A percentile compares a stretch with the other conserved stretches of the same genome.
Conservation (phyloP, 805 yeast species). For the Pichia californica region DNA sequence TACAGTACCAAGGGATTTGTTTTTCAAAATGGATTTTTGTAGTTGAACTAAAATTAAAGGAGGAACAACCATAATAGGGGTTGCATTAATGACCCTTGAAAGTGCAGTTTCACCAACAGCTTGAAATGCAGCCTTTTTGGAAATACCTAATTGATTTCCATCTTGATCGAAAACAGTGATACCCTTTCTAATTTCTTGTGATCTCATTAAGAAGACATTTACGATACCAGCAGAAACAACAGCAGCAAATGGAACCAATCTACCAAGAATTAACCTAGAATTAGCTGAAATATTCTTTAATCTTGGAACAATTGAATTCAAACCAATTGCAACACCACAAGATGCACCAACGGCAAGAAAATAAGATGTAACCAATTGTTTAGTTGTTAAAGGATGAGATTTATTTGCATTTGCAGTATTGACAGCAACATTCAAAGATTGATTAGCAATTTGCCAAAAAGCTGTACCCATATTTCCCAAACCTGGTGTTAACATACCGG, state of each 20-base stretch:
- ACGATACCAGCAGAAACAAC: slow-evolving; percentile 96
- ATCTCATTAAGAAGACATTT: slow-evolving; percentile 94
- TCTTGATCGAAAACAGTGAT: slow-evolving; percentile 61
- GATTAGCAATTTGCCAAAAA: slow-evolving; percentile 98
- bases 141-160: slow-evolving; percentile 62
- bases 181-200: slow-evolving; percentile 86
- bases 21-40: slow-evolving; percentile 64
- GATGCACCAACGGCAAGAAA: slow-evolving; percentile 88
- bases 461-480: slow-evolving; percentile 84
- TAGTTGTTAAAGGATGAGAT: slow-evolving; percentile 79
- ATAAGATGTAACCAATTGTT: slow-evolving; percentile 74
- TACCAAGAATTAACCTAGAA: slow-evolving; percentile 65
- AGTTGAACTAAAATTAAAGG: slow-evolving; percentile 76
- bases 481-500: slow-evolving; percentile 96
- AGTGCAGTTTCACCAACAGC: slow-evolving; percentile 98
- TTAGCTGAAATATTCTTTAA: slow-evolving; percentile 62
- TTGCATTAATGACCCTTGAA: slow-evolving; percentile 89
- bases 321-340: slow-evolving; percentile 91
- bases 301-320: slow-evolving; percentile 85
- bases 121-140: slow-evolving; percentile 78
- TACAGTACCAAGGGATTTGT: slow-evolving; percentile 59
- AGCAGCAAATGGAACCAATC: slow-evolving; percentile 97
- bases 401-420: slow-evolving; percentile 95
- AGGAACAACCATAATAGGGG: slow-evolving; percentile 96
- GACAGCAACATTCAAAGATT: slow-evolving; percentile 92